Percentiles rank a stretch among this genome's conserved stretches.
Evolutionary conservation across 345 rosid genomes (phyloP).

Genomic region (Sapria himalayana): DNA sequence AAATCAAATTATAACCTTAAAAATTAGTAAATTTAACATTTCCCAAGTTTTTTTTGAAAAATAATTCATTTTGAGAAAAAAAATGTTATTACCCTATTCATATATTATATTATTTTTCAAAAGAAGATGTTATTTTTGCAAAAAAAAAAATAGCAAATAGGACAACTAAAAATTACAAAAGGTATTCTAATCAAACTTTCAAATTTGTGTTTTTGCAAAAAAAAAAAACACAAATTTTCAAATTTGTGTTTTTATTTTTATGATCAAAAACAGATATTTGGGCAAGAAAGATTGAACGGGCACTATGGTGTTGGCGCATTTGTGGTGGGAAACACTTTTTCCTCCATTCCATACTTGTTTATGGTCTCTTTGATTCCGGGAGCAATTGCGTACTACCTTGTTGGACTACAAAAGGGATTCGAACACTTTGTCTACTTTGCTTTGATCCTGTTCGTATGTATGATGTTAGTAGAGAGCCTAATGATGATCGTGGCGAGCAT

Average conservation of each 20-base stretch:
- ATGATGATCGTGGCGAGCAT: constrained; percentile 41
- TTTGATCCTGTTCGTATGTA: constrained; percentile 14
- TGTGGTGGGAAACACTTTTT: constrained; percentile 27
- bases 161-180: too few relatives aligned
- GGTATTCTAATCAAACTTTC: too few relatives aligned
- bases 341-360: constrained; percentile 21
- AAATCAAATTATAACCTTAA: too few relatives aligned
- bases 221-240: too few relatives aligned
- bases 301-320: constrained; percentile 30
- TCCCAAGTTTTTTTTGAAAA: too few relatives aligned
- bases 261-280: constrained; percentile 13
- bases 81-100: too few relatives aligned
- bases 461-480: constrained; percentile 29
- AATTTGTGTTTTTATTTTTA: neutral
- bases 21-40: too few relatives aligned
- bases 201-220: too few relatives aligned
- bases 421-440: constrained; percentile 23
- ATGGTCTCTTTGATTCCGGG: constrained; percentile 24
- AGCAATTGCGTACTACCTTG: constrained; percentile 22
- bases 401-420: constrained; percentile 16
- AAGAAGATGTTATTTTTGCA: too few relatives aligned
- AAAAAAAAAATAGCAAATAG: too few relatives aligned
- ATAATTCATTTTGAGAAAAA: too few relatives aligned
- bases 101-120: too few relatives aligned
- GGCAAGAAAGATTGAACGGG: constrained; percentile 33